Conservation (phyloP, 306 rosid genomes). For the Vigna angularis region DNA sequence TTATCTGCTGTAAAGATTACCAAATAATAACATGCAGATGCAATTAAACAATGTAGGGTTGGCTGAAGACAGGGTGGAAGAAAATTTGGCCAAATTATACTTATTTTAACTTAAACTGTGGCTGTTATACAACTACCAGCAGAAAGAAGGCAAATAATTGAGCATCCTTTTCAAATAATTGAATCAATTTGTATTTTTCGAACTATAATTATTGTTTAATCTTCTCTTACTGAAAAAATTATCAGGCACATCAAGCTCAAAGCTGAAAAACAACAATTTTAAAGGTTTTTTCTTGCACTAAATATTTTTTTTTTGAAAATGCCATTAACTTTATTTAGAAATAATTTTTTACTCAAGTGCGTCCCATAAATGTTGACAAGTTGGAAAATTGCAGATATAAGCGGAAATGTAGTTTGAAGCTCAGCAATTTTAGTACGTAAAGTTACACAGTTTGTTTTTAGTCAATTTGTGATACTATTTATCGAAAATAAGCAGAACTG, state of each 20-base stretch:
- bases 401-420: neutral
- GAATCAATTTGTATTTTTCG: neutral
- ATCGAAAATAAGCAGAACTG: neutral
- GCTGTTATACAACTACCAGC: slow-evolving; percentile 9
- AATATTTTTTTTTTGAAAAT: too few relatives aligned
- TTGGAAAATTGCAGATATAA: slow-evolving; percentile 2
- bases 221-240: neutral
- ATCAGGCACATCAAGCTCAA: neutral
- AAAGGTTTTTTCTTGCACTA: too few relatives aligned
- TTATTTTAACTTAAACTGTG: neutral
- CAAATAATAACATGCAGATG: neutral
- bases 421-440: slow-evolving; percentile 47
- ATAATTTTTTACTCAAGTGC: neutral
- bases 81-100: neutral
- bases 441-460: slow-evolving; percentile 34
- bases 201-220: neutral
- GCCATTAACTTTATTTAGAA: neutral
- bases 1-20: neutral
- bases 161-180: slow-evolving; percentile 11
- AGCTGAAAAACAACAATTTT: neutral
- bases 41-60: neutral
- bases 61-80: neutral
- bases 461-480: slow-evolving; percentile 43
- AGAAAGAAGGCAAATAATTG: slow-evolving; percentile 1
- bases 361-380: neutral